Base-by-base conservation (phyloP, 2,329 filamentous ascomycete species). In the Mariannaea elegans region DNA sequence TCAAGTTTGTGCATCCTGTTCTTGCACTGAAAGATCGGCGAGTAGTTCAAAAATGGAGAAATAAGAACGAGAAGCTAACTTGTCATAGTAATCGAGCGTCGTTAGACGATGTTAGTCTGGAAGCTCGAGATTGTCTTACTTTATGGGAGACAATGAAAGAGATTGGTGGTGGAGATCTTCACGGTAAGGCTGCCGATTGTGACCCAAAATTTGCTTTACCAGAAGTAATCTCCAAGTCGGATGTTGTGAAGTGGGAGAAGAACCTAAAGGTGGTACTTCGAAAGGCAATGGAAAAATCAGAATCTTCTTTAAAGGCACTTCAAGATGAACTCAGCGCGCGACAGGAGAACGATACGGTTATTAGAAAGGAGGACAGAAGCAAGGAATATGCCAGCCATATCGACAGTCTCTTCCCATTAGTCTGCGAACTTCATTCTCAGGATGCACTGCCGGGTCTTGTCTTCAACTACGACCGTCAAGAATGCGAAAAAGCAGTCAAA, bases 391-490 rank as follows among this genome's bases (percentile, higher is more conserved):
- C 13, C 6, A 16, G 47, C 9, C 56, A 65, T 18, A 29, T 58
- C 10, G 6, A 31, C 7, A 61, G 31, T 6, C 16, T 66, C 2
- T 77, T 90, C 16, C 82, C 86, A 1, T 75, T 92, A 27, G 77
- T 90, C 0, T 81, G 78, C 14, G 82, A 87, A 29, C 79, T 93
- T 1, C 84, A 91, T 47, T 77, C 80, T 14, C 84, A 87, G 56
- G 83, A 86, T 55, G 89, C 88, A 0, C 79, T 94, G 1, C 91
- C 91, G 0, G 90, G 89, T 0, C 87, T 94, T 12, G 73, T 93
- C 1, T 94, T 94, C 79, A 91, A 92, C 70, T 94, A 91, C 66
- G 89, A 93, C 64, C 86, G 90, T 46, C 73, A 74, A 2, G 74
- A 78, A 27, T 94, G 91, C 67, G 90, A 93, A 72, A 72, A 74